Base-by-base conservation (phyloP, 768 basidiomycete genomes). In the Leccinum incarnatum region DNA sequence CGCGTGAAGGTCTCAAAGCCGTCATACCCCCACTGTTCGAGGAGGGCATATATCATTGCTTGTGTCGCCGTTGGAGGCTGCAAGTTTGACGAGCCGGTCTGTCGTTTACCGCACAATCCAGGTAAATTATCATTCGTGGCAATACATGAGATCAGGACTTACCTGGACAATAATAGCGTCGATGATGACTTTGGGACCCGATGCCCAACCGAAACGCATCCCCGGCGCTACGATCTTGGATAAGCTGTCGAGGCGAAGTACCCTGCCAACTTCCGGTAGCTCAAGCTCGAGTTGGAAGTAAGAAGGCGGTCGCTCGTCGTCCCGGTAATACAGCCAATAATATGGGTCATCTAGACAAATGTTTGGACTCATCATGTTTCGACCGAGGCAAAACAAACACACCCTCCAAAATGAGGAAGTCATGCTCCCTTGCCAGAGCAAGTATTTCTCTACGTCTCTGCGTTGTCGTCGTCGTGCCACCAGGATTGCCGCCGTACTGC, bases 361-460 rank as follows among this genome's bases (percentile, higher is more conserved):
- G 14, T 37, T 19, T 49, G 25, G 50, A 40, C 19, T 46, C 45
- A 45, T 45, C 11, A 19, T 23, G 25, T 12, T 25, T 27, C 47
- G 14, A 27, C 47, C 47, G 47, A 27, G 12, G 12, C 11, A 12
- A 8, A 37, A 37, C 36, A 17, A 37, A 37, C 57, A 25, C 23
- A 83, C 89, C 91, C 80, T 94, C 90, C 23, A 93, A 72, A 66
- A 94, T 86, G 56, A 95, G 71, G 62, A 95, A 81, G 66, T 87
- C 79, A 68, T 90, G 81, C 64, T 88, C 79, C 52, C 81, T 78
- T 32, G 85, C 85, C 29, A 93, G 78, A 57, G 77, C 72, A 14
- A 95, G 79, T 11, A 88, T 82, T 66, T 86, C 82, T 70, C 82
- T 75, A 23, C 83, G 80, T 40, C 91, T 80, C 55, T 84, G 82